Conservation (phyloP, 768 basidiomycete genomes). For the Tephrocybe sp. region DNA sequence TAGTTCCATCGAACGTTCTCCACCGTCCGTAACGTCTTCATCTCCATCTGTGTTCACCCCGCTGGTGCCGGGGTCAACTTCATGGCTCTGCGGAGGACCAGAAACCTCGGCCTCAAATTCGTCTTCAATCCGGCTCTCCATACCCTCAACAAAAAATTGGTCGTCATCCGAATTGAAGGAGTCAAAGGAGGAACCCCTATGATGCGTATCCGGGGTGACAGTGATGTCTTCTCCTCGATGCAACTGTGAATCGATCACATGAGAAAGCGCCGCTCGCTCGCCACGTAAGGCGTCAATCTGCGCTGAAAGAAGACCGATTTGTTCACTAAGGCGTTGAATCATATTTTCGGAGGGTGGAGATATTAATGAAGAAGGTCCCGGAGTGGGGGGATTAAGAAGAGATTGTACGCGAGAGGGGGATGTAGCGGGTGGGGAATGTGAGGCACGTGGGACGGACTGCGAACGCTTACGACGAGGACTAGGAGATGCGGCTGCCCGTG, state of each 20-base stretch:
- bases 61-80: not conserved
- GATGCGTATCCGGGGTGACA: not conserved
- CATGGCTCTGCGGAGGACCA: not conserved
- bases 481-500: not conserved
- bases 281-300: constrained; percentile 31
- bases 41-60: not conserved
- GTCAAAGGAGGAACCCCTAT: not conserved
- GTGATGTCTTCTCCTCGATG: constrained; percentile 1
- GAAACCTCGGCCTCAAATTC: not conserved
- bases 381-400: not conserved
- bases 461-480: not conserved
- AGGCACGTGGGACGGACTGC: not conserved
- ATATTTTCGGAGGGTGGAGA: not conserved
- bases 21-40: constrained; percentile 11
- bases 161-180: not conserved
- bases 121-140: not conserved
- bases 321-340: constrained; percentile 25
- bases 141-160: not conserved
- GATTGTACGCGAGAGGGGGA: not conserved
- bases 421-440: not conserved
- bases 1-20: constrained; percentile 21
- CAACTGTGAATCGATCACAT: constrained; percentile 12
- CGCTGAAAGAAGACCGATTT: constrained; percentile 29
- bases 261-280: constrained; percentile 27
- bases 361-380: not conserved